Conservation (phyloP, 108 stramenopile species). For the Asterionellopsis glacialis region DNA sequence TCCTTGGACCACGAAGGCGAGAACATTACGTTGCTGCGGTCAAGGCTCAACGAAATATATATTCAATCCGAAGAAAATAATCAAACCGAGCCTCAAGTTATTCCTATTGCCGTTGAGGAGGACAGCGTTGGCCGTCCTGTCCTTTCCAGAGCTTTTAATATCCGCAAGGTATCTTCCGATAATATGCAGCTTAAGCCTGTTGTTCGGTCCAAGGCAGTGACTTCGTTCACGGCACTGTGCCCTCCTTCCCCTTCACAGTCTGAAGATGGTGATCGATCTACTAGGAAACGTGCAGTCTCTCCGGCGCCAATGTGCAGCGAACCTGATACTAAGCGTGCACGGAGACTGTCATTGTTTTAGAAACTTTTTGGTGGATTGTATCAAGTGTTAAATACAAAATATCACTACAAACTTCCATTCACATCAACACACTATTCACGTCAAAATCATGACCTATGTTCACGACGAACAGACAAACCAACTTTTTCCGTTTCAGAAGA, state of each 20-base stretch:
- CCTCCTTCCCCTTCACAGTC: neutral
- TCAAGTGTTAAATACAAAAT: too few relatives aligned
- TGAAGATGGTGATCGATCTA: neutral
- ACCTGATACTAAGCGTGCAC: neutral
- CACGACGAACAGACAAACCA: too few relatives aligned
- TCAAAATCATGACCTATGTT: too few relatives aligned
- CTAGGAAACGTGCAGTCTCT: slow-evolving; percentile 1
- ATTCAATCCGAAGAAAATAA: slow-evolving; percentile 14
- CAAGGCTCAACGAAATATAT: slow-evolving; percentile 16
- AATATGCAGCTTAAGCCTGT: neutral
- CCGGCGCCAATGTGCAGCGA: neutral
- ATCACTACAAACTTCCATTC: too few relatives aligned
- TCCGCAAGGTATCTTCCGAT: neutral
- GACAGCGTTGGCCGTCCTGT: neutral
- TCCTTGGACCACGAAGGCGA: slow-evolving; percentile 5
- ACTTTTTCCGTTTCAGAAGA: too few relatives aligned
- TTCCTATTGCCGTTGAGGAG: neutral
- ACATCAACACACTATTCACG: too few relatives aligned
- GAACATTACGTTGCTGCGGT: slow-evolving; percentile 4
- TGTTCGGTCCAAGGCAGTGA: neutral
- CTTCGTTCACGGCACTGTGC: neutral
- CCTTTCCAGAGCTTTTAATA: neutral
- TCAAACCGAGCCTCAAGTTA: neutral
- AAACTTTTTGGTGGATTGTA: too few relatives aligned
- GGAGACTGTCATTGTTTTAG: neutral